Conservation (phyloP, 305 asterid species). For the Coffea humblotiana region DNA sequence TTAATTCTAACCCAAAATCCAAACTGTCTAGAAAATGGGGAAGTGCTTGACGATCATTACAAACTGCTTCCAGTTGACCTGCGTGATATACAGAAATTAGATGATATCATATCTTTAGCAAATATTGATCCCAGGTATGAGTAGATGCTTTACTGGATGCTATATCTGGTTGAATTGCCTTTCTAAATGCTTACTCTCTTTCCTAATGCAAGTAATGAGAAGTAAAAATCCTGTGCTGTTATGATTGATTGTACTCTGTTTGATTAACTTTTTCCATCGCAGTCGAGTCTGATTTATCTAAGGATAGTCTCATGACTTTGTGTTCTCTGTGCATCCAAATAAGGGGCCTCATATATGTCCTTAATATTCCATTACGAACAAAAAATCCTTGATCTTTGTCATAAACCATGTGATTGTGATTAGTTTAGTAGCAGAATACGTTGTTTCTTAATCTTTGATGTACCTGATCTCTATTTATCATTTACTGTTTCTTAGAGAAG, state of each 20-base stretch:
- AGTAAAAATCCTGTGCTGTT: neutral
- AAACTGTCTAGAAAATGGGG: constrained; percentile 81
- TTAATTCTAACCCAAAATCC: constrained; percentile 6
- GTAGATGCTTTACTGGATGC: constrained; percentile 19
- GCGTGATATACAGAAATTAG: constrained; percentile 67
- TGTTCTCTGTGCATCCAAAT: neutral
- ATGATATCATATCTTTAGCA: constrained; percentile 68
- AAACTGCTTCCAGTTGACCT: constrained; percentile 91
- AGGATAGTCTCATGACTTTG: neutral
- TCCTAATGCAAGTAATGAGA: neutral
- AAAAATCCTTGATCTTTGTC: too few relatives aligned
- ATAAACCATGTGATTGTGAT: neutral
- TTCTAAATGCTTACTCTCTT: constrained; percentile 7
- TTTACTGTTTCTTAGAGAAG: neutral
- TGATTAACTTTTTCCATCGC: neutral
- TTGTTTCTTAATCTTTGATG: neutral
- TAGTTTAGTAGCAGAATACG: too few relatives aligned
- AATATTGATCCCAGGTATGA: constrained; percentile 84
- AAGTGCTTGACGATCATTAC: constrained; percentile 81
- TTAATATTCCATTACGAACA: too few relatives aligned
- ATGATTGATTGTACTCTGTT: neutral
- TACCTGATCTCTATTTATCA: neutral
- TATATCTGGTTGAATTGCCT: too few relatives aligned
- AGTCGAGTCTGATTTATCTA: neutral
- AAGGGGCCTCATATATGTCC: neutral